Percentiles rank a stretch among this genome's conserved stretches.
These are phyloP conservation scores for Acer campestre DNA, from an alignment of 345 rosid genomes.

Conservation along the genomic window DNA sequence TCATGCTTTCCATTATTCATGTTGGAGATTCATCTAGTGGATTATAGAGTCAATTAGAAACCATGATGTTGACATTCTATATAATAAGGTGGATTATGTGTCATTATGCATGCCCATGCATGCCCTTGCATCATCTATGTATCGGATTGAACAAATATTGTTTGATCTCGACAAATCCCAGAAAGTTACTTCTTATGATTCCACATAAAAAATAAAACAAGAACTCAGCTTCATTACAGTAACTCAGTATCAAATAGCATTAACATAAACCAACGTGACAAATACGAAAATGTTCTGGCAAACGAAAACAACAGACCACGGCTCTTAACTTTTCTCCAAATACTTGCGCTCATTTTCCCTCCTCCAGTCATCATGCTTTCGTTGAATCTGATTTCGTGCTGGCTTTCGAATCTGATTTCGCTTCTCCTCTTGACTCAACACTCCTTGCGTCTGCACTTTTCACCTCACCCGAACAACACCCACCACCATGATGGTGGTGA, in stretches of 20 bases:
- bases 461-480: conserved; percentile 72
- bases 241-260: conserved; percentile 2
- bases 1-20: too few species aligned
- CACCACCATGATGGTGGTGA: conserved; percentile 72
- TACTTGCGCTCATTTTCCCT: conserved; percentile 19
- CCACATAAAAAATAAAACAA: too few species aligned
- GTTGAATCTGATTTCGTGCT: conserved; percentile 38
- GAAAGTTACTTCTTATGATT: too few species aligned
- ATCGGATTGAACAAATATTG: too few species aligned
- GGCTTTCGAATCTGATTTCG: conserved; percentile 59
- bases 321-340: neutral
- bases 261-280: conserved; percentile 13
- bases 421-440: conserved; percentile 42
- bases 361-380: conserved; percentile 31
- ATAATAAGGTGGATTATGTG: neutral
- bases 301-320: neutral
- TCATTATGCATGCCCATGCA: neutral
- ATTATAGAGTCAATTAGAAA: neutral
- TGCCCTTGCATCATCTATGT: neutral
- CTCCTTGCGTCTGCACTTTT: conserved; percentile 46
- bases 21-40: neutral
- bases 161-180: too few species aligned
- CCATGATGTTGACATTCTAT: neutral
- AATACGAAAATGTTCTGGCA: neutral
- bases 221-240: neutral